Conservation (phyloP, 2,329 filamentous ascomycete genomes). For the Apiospora hydei region DNA sequence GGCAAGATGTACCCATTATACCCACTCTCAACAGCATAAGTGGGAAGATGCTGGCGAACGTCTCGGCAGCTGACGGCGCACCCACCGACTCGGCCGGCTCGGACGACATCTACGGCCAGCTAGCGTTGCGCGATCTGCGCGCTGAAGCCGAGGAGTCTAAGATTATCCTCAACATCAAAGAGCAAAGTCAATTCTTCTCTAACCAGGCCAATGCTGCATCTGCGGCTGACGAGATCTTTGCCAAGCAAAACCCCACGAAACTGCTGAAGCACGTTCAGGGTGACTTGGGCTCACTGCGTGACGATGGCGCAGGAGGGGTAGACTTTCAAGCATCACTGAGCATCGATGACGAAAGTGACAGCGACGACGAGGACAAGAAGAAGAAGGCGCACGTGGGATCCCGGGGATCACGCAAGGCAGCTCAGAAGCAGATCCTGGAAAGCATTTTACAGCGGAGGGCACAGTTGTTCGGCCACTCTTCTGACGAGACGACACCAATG, state of each 20-base stretch:
- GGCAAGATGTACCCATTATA: slow-evolving; percentile 84
- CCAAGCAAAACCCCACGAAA: slow-evolving; percentile 72
- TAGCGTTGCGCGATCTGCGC: slow-evolving; percentile 81
- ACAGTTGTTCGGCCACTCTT: slow-evolving; percentile 61
- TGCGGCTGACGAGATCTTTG: slow-evolving; percentile 61
- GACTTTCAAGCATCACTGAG: slow-evolving; percentile 71
- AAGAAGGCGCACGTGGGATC: slow-evolving; percentile 69
- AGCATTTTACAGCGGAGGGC: slow-evolving; percentile 68
- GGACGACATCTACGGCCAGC: slow-evolving; percentile 75
- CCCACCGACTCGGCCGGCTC: slow-evolving; percentile 69
- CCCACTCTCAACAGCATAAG: slow-evolving; percentile 88
- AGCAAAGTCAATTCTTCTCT: slow-evolving; percentile 85
- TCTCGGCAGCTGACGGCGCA: slow-evolving; percentile 79
- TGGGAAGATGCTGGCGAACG: slow-evolving; percentile 90
- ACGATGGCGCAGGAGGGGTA: slow-evolving; percentile 57
- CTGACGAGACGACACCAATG: slow-evolving; percentile 61
- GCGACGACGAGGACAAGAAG: slow-evolving; percentile 67
- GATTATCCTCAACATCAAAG: slow-evolving; percentile 85
- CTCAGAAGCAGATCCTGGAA: slow-evolving; percentile 71
- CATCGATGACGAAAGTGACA: slow-evolving; percentile 74
- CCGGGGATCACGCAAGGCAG: slow-evolving; percentile 67
- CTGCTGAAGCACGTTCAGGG: slow-evolving; percentile 70
- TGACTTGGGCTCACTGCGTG: slow-evolving; percentile 64
- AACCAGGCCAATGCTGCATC: slow-evolving; percentile 59
- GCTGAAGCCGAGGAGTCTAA: slow-evolving; percentile 77